Conservation (phyloP, 306 rosid genomes). For the Rosa persica region DNA sequence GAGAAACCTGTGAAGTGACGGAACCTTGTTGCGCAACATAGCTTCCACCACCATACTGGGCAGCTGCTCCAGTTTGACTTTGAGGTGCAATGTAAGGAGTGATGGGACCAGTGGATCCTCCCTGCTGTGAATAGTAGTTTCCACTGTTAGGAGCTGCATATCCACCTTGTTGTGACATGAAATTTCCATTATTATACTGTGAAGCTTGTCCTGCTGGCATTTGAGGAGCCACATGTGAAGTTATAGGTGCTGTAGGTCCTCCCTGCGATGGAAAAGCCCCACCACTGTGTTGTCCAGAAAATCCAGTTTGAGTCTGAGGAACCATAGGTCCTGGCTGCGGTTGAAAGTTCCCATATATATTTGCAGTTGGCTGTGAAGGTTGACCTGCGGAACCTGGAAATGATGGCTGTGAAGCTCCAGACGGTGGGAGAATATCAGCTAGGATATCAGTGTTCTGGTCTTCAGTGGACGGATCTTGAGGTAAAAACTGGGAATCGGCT, state of each 20-base stretch:
- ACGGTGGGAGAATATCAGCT: slow-evolving; percentile 73
- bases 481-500: slow-evolving; percentile 34
- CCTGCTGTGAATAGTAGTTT: slow-evolving; percentile 53
- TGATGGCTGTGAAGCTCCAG: slow-evolving; percentile 55
- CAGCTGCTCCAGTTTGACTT: slow-evolving; percentile 38
- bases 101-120: slow-evolving; percentile 35
- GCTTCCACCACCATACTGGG: slow-evolving; percentile 50
- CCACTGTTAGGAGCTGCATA: slow-evolving; percentile 28
- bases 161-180: slow-evolving; percentile 23
- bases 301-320: slow-evolving; percentile 55
- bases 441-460: slow-evolving; percentile 63
- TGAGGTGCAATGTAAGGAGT: slow-evolving; percentile 36
- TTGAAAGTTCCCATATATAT: slow-evolving; percentile 50
- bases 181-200: slow-evolving; percentile 33
- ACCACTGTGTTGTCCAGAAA: slow-evolving; percentile 49
- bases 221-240: slow-evolving; percentile 52
- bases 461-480: slow-evolving; percentile 48
- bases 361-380: slow-evolving; percentile 46
- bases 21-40: slow-evolving; percentile 35
- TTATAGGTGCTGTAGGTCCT: slow-evolving; percentile 44
- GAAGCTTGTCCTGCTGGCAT: slow-evolving; percentile 49
- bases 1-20: slow-evolving; percentile 34
- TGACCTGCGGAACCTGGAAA: slow-evolving; percentile 50
- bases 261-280: slow-evolving; percentile 53
- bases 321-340: slow-evolving; percentile 42